Conservation (phyloP, 139 green algal genomes). For the Picochlorum sp. region DNA sequence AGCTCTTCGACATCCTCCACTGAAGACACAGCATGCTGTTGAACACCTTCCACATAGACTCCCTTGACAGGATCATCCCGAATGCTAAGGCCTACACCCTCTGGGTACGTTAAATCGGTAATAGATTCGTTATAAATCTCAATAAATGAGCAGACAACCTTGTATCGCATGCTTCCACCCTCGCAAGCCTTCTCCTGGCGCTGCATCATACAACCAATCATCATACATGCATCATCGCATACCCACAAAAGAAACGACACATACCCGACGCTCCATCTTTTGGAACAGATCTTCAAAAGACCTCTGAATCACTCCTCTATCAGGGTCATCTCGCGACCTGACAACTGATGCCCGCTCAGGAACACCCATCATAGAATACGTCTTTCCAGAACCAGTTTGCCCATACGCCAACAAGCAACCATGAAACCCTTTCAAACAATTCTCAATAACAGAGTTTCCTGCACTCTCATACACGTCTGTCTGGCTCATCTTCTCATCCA, state of each 20-base stretch:
- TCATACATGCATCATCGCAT: too few species aligned
- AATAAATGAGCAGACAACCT: constrained; percentile 38
- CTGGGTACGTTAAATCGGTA: constrained; percentile 53
- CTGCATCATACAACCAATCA: too few species aligned
- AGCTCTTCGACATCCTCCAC: constrained; percentile 64
- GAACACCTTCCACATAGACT: constrained; percentile 74
- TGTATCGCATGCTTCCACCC: constrained; percentile 83
- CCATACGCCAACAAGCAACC: constrained; percentile 94
- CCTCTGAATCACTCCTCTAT: constrained; percentile 63
- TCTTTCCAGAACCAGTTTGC: constrained; percentile 92
- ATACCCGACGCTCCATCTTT: constrained; percentile 27
- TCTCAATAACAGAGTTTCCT: constrained; percentile 47
- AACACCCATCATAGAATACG: constrained; percentile 83
- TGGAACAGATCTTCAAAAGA: constrained; percentile 80
- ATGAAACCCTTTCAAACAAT: constrained; percentile 74
- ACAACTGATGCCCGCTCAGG: not conserved
- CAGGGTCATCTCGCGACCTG: not conserved
- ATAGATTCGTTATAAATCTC: constrained; percentile 74
- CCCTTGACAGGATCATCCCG: constrained; percentile 56
- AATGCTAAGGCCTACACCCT: constrained; percentile 42
- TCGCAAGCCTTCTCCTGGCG: not conserved
- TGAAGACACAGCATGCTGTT: constrained; percentile 49
- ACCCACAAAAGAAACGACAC: not conserved
- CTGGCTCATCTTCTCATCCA: constrained; percentile 40
- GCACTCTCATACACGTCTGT: constrained; percentile 61